Evolutionary conservation across 2,329 filamentous ascomycete genomes (phyloP).

Genomic region (Grosmannia clavigera): DNA sequence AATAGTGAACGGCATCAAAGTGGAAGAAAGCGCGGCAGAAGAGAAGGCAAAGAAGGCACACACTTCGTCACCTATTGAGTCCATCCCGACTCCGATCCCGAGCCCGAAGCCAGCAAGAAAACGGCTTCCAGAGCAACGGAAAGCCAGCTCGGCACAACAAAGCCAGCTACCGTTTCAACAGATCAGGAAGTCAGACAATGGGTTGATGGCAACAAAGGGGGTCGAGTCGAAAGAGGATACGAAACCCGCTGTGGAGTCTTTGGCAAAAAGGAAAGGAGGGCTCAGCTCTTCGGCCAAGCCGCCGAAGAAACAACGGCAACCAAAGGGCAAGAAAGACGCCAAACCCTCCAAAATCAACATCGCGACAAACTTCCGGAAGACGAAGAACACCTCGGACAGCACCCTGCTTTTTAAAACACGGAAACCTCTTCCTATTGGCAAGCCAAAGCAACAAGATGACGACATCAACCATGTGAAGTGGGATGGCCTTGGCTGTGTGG

Average conservation of each 20-base stretch:
- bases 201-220: background rate
- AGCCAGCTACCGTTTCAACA: conserved; percentile 33
- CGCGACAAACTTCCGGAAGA: conserved; percentile 31
- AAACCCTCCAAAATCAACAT: conserved; percentile 12
- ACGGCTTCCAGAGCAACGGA: conserved; percentile 26
- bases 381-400: conserved; percentile 23
- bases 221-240: conserved; percentile 1
- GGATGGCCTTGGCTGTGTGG: background rate
- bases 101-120: conserved; percentile 36
- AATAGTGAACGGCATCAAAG: conserved; percentile 10
- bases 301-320: conserved; percentile 20
- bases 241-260: background rate
- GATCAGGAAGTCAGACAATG: conserved; percentile 1
- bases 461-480: background rate
- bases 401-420: conserved; percentile 3
- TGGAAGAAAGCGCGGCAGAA: background rate
- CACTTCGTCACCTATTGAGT: conserved; percentile 23
- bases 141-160: conserved; percentile 29
- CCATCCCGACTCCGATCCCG: conserved; percentile 43
- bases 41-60: background rate
- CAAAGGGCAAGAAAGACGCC: conserved; percentile 22
- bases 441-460: background rate
- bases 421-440: conserved; percentile 2
- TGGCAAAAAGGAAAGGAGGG: conserved; percentile 1
- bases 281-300: conserved; percentile 6